Evolutionary conservation across 306 rosid genomes (phyloP).

Genomic region (Spatholobus suberectus): DNA sequence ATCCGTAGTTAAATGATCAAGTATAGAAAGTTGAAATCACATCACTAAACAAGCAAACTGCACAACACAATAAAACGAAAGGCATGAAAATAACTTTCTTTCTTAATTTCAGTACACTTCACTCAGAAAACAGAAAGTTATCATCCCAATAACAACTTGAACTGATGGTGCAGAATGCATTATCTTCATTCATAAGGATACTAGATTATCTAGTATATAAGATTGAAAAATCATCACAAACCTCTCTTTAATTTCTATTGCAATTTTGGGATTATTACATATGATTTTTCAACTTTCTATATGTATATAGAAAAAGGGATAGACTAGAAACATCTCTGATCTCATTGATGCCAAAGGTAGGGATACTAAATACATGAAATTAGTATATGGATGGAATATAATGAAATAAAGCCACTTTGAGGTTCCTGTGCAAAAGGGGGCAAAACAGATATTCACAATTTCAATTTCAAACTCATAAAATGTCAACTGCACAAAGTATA

Average conservation of each 20-base stretch:
- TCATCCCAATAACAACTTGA: slow-evolving; percentile 28
- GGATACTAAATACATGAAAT: background rate
- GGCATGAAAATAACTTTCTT: background rate
- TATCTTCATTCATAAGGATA: background rate
- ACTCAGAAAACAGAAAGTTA: background rate
- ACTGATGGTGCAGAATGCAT: background rate
- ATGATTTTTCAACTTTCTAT: background rate
- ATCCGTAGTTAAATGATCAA: slow-evolving; percentile 20
- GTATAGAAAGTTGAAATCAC: background rate
- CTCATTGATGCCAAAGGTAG: background rate
- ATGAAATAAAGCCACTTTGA: background rate
- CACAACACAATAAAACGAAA: background rate
- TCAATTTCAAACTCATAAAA: slow-evolving; percentile 8
- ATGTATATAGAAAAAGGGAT: background rate
- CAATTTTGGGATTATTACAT: background rate
- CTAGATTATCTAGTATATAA: background rate
- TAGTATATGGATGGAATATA: background rate
- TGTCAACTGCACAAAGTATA: background rate
- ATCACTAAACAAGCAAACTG: slow-evolving; percentile 17
- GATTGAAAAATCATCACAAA: background rate
- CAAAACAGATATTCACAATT: slow-evolving; percentile 20
- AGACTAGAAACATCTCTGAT: background rate
- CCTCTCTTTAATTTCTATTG: background rate
- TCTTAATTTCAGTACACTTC: background rate
- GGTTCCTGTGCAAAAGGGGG: background rate